Evolutionary conservation across 2,329 filamentous ascomycete genomes (phyloP), one percentile per base, ranked within the genome.

Genomic region (Didymella keratinophila): DNA sequence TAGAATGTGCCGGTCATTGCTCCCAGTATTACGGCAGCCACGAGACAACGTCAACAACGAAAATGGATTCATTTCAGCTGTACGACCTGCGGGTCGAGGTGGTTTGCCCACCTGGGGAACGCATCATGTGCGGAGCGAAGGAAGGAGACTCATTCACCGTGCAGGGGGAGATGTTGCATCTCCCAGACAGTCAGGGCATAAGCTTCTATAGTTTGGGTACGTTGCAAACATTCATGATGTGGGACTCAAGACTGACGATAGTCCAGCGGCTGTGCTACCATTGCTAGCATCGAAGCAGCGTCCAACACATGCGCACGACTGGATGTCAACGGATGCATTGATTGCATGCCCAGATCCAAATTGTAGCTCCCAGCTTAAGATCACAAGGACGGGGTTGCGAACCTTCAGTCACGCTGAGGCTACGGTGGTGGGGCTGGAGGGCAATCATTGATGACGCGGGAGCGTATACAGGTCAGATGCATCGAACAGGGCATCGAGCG

Each of bases 241-340:
- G 18, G 18, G 34, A 18, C n/a, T 37, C 3, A 37, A 11, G 8
- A 20, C n/a, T 37, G n/a, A 37, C 10, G n/a, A 18, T 20, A 14
- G 3, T 20, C n/a, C n/a, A 37, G 36, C 36, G 5, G 36, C 32
- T 18, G 71, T 60, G n/a, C 32, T 60, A 18, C 58, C 58, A 18
- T 23, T 60, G 30, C 37, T 60, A 30, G 53, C 53, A 41, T 41
- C 58, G 21, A 60, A 60, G 21, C 58, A 60, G 25, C 46, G 59
- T 21, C 59, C 59, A 27, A 61, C 51, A 27, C 55, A 59, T 32
- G 44, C 46, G n/a, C 46, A 61, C 34, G 59, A 61, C 20, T 61
- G 59, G 59, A 61, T 61, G 56, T 55, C 59, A 18, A 61, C 59
- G 12, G 59, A 61, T 45, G 55, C 56, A 25, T 44, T 61, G 21